Base-by-base conservation (phyloP, 2,329 filamentous ascomycete species). In the Ophiostoma triangulosporum region DNA sequence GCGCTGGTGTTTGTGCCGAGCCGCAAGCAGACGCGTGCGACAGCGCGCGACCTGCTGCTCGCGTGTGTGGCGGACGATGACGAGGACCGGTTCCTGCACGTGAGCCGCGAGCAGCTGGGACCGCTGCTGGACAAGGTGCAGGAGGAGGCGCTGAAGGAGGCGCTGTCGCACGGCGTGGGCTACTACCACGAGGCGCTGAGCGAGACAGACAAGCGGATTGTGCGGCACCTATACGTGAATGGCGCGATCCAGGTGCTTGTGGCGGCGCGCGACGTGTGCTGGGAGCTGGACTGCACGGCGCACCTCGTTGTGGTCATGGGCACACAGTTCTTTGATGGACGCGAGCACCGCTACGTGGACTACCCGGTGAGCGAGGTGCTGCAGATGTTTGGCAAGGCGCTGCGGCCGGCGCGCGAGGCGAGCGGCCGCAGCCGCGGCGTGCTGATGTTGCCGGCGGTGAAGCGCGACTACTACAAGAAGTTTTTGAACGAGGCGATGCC, bases 391-490 rank as follows among this genome's bases (percentile, higher is more conserved):
- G 93, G 93, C 61, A 95, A 93, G 68, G 87, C 93, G 35, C 82
- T 90, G 53, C 81, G 86, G 38, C 81, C 88, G 1, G 78, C 84
- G 3, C 77, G 83, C 63, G 89, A 95, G 62, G 88, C 86, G 54
- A 78, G 84, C 62, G 86, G 87, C 35, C 88, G 84, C 54, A 85
- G 86, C 46, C 88, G 87, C 57, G 94, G 91, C 60, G 88, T 98
- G n/a, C 75, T 98, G 45, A 97, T 98, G 93, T 81, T 96, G 11
- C 89, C 91, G 3, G 83, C 86, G 17, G 88, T 94, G 48, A 96
- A 95, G 75, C 83, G 93, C 35, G 90, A 96, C 58, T 98, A 95
- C 69, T 98, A 97, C 77, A 94, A 93, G 71, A 98, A 98, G 70
- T 98, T 98, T 73, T 71, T 98, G 59, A 91, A 93, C 62, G 94